Base-by-base conservation (phyloP, 306 rosid species). In the Vigna angularis region DNA sequence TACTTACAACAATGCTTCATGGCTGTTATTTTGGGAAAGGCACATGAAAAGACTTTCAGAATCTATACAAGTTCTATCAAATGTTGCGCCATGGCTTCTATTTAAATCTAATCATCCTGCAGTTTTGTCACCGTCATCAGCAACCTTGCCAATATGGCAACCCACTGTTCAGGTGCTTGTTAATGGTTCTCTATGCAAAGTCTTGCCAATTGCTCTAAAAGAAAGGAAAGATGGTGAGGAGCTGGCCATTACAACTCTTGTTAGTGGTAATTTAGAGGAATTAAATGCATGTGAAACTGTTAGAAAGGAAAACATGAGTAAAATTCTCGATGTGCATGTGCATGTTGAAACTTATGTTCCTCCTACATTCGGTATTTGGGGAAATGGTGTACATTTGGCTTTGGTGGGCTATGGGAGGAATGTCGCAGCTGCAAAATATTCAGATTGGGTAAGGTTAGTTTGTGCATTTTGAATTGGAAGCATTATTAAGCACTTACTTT, bases 391-490 rank as follows among this genome's bases (percentile, higher is more conserved):
- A 20, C 86, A 66, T 83, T 83, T 92, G 89, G 98, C 96, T 4
- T 66, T 89, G 72, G 97, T 80, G 62, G 97, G 96, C 66, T 67
- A 38, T 3, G 91, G 94, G 79, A 94, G 98, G 85, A 84, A 89
- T 9, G 36, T 79, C 15, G 96, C 97, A 18, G 82, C 86, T 75
- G 98, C 98, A 3, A 94, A 94, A 89, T 90, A 94, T 70, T 88
- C 97, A 61, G 90, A 90, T 79, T 92, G 97, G 98, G 97, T 90
- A 48, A 92, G 96, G 98, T 91, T 36, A 64, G 96, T 83, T 53
- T 72, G 34, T 71, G 71, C 44, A 68, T 47, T 63, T 52, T 44
- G 18, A 42, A 50, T 30, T 71, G 52, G 70, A 57, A 57, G 67
- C 12, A 15, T 66, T 58, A 10, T 44, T 72, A 2, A 58, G 64